Percentiles rank a stretch among this genome's conserved stretches.
These are phyloP conservation scores for Chlorella sorokiniana DNA, from an alignment of 139 green algal species.

Conservation along the genomic window DNA sequence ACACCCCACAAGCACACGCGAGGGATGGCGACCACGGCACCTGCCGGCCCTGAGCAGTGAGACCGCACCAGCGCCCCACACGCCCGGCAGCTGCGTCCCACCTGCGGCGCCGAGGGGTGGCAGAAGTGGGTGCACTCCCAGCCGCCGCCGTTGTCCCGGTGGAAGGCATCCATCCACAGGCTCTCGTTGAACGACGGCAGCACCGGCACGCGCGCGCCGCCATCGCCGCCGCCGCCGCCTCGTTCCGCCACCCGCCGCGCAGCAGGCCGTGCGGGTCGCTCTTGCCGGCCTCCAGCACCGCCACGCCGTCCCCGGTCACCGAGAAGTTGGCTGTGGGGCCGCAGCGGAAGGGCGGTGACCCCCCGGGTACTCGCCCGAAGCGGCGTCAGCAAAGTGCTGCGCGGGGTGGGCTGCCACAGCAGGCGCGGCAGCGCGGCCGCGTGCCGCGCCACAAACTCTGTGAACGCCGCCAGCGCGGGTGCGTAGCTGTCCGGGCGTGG, in stretches of 20 bases:
- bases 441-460: neutral
- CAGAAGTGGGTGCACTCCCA: constrained; percentile 18
- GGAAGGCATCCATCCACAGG: neutral
- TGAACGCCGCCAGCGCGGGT: neutral
- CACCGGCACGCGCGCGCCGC: neutral
- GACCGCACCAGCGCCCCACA: neutral
- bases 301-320: neutral
- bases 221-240: neutral
- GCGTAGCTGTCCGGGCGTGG: neutral
- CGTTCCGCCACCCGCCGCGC: constrained; percentile 13
- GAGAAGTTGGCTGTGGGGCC: neutral
- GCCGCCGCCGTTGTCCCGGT: constrained; percentile 5
- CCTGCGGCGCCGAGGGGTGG: constrained; percentile 7
- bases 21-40: too few species aligned
- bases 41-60: too few species aligned
- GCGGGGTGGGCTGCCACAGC: constrained; percentile 12
- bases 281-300: neutral
- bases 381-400: constrained; percentile 7
- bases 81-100: neutral
- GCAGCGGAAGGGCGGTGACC: constrained; percentile 5
- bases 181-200: neutral
- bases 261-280: neutral
- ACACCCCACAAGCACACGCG: neutral
- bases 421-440: neutral
- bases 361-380: neutral